Evolutionary conservation across 2,329 filamentous ascomycete genomes (phyloP).

Genomic region (Cladosporium austrohemisphaericum): DNA sequence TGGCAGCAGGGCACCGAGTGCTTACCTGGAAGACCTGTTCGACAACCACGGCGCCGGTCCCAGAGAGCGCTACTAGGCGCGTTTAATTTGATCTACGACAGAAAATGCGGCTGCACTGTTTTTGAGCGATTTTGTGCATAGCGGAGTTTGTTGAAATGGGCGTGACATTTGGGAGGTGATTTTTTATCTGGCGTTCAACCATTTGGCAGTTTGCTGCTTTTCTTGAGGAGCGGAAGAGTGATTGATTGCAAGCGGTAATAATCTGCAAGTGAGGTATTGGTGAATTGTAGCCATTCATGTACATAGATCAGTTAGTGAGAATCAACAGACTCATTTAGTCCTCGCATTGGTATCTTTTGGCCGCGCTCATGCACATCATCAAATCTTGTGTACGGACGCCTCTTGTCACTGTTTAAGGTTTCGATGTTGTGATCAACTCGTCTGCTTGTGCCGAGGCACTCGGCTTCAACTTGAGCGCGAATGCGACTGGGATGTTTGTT

Average conservation of each 20-base stretch:
- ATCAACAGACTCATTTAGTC: no score
- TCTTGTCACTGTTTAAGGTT: no score
- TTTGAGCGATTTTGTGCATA: conserved; percentile 4
- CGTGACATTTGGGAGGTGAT: background rate
- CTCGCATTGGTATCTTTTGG: no score
- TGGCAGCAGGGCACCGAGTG: conserved; percentile 74
- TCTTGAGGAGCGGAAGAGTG: background rate
- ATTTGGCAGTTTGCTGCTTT: background rate
- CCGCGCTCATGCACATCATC: no score
- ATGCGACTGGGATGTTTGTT: background rate
- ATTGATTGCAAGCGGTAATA: background rate
- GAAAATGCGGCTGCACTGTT: conserved; percentile 2
- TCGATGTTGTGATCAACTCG: no score
- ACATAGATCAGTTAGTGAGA: background rate
- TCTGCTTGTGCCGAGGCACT: no score
- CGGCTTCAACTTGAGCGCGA: no score
- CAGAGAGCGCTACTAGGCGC: conserved; percentile 18
- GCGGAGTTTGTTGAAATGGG: background rate
- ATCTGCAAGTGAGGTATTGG: background rate
- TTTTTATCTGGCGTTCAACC: no score
- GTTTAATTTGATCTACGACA: background rate
- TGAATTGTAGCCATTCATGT: background rate
- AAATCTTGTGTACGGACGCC: no score
- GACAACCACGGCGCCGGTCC: conserved; percentile 60
- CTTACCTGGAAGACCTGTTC: conserved; percentile 85